Evolutionary conservation across 108 stramenopile genomes (phyloP).

Genomic region (Nitzschia inconspicua): DNA sequence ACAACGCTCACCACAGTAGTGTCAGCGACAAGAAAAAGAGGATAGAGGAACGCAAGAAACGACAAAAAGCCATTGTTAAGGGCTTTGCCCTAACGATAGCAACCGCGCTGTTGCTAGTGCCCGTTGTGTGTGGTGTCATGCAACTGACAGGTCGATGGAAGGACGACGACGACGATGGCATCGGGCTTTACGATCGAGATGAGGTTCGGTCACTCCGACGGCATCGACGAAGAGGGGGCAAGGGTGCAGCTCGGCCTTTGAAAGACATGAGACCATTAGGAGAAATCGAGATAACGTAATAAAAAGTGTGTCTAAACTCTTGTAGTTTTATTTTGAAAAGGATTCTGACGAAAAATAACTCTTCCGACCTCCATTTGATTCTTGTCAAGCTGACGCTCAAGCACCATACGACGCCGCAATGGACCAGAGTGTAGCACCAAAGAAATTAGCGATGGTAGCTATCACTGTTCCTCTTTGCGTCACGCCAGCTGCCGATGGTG

Average conservation of each 20-base stretch:
- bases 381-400: no score
- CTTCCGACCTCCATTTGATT: no score
- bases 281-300: slow-evolving; percentile 11
- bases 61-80: slow-evolving; percentile 10
- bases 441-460: no score
- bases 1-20: background rate
- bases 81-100: slow-evolving; percentile 7
- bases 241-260: background rate
- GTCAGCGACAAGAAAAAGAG: background rate
- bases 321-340: no score
- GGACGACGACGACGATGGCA: background rate
- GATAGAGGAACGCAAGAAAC: background rate
- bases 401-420: no score
- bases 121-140: slow-evolving; percentile 14
- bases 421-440: no score
- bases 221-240: background rate
- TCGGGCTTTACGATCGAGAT: slow-evolving; percentile 23
- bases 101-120: background rate
- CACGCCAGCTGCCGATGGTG: no score
- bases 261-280: background rate
- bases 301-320: no score
- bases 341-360: no score
- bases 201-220: slow-evolving; percentile 16
- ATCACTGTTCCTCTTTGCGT: no score
- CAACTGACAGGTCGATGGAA: slow-evolving; percentile 5